These are phyloP conservation scores for Ogataea glucozyma DNA, from an alignment of 805 yeast species.

Conservation along the genomic window DNA sequence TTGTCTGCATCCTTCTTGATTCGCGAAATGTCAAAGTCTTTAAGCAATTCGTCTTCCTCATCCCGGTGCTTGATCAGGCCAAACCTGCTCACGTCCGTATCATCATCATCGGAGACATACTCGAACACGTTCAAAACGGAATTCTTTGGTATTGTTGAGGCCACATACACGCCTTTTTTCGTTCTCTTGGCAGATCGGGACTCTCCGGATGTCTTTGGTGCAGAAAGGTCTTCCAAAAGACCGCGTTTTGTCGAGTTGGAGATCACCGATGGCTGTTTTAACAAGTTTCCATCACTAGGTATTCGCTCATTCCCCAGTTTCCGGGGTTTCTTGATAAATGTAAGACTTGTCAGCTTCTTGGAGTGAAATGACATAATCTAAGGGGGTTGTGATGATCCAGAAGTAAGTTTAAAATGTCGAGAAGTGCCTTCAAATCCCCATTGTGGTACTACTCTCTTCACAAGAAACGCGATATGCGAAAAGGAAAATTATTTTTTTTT, in stretches of 20 bases:
- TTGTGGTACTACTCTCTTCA: no score
- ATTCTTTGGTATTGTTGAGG: constrained; percentile 1
- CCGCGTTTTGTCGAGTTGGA: not conserved
- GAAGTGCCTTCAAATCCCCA: no score
- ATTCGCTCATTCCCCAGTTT: constrained; percentile 12
- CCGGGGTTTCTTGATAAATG: constrained; percentile 17
- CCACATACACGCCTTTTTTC: constrained; percentile 12
- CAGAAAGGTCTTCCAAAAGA: not conserved
- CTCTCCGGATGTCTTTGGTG: not conserved
- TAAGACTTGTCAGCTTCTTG: constrained; percentile 13
- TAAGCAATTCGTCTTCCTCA: constrained; percentile 27
- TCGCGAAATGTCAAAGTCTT: constrained; percentile 30
- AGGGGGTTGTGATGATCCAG: no score
- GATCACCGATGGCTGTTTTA: constrained; percentile 1
- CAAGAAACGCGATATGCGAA: not conserved
- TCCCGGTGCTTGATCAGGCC: constrained; percentile 3
- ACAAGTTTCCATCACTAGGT: constrained; percentile 15
- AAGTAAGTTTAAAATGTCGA: no score
- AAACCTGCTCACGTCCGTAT: not conserved
- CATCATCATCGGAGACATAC: constrained; percentile 10
- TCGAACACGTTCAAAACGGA: constrained; percentile 3
- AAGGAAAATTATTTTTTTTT: not conserved
- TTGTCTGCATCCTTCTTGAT: constrained; percentile 32
- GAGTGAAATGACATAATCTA: constrained; percentile 9
- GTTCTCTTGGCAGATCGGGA: no score